Evolutionary conservation across 2,329 filamentous ascomycete species (phyloP), one percentile per base, ranked within the genome.

Genomic region (Blumeriella jaapii): DNA sequence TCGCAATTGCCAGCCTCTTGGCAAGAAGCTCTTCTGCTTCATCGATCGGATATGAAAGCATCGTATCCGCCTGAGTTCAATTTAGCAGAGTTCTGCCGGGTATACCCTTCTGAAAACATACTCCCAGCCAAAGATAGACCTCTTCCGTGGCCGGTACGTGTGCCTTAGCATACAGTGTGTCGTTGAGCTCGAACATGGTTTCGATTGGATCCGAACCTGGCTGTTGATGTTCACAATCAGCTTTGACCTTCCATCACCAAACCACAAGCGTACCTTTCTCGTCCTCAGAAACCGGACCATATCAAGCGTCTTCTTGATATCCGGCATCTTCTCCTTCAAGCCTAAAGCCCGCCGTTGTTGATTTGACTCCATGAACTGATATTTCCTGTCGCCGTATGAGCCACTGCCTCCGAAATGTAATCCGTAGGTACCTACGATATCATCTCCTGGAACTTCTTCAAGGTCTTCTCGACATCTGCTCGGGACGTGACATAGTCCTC

Each of bases 281-380:
- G 76, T 69, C 62, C 83, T 80, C 43, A 98, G 58, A 53, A 96
- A 96, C 39, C 68, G 71, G 32, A 96, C 89, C 12, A 85, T 91
- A 41, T 96, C 89, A 40, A 96, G 63, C 1, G 91, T 96, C 68
- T 95, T 95, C 53, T 84, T 78, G 46, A 98, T 96, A 58, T 98
- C 91, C 0, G 91, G 91, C 48, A 98, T 86, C 66, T 96, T 98
- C 55, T 95, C 87, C 54, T 79, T 82, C 37, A 98, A 65, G 2
- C 87, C 86, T 3, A 71, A 68, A 34, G 82, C 79, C 30, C 91
- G 74, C 45, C 85, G 73, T 59, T 93, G 81, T 40, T 91, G 82
- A 60, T 94, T 96, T 57, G 81, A 68, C 63, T 96, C 86, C 91
- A 98, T 98, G 64, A 96, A 98, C 60, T 96, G 91, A 65, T 98